These are phyloP conservation scores for Inosperma sp. DNA, from an alignment of 768 basidiomycete genomes.

Conservation along the genomic window DNA sequence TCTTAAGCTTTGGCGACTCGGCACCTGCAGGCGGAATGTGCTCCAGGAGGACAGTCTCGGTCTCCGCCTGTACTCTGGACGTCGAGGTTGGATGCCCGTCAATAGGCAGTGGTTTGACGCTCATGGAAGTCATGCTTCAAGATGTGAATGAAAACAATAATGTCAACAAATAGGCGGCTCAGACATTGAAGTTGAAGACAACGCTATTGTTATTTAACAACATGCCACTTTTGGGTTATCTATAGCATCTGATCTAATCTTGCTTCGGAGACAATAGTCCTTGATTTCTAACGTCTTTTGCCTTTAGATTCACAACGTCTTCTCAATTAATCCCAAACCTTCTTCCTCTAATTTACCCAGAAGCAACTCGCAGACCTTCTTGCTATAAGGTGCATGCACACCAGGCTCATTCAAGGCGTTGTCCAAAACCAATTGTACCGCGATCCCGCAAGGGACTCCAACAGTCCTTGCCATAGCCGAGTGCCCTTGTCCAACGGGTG, in stretches of 20 bases:
- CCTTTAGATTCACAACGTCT: slow-evolving; percentile 44
- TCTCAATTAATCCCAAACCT: slow-evolving; percentile 70
- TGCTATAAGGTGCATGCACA: slow-evolving; percentile 81
- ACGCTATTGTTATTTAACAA: no score
- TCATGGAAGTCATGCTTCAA: slow-evolving; percentile 11
- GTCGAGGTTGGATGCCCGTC: slow-evolving; percentile 65
- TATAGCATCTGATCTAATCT: no score
- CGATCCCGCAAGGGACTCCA: slow-evolving; percentile 91
- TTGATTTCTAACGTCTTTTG: not conserved
- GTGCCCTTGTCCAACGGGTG: slow-evolving; percentile 53
- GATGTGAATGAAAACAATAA: not conserved
- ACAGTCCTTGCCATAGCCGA: slow-evolving; percentile 92
- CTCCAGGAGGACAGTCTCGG: slow-evolving; percentile 57
- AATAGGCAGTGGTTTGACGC: slow-evolving; percentile 35
- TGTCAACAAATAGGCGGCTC: not conserved
- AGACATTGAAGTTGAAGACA: not conserved
- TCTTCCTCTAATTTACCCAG: slow-evolving; percentile 63
- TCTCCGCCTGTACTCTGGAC: slow-evolving; percentile 56
- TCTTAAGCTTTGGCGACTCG: slow-evolving; percentile 43
- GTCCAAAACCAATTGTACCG: slow-evolving; percentile 86
- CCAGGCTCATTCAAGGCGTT: slow-evolving; percentile 76
- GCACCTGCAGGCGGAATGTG: slow-evolving; percentile 39
- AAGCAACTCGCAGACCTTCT: slow-evolving; percentile 77
- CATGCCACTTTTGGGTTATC: no score
- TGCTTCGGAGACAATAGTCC: no score